phyloP scores from a whole-genome alignment of 2,329 filamentous ascomycete species.

The Beauveria sp. region DNA sequence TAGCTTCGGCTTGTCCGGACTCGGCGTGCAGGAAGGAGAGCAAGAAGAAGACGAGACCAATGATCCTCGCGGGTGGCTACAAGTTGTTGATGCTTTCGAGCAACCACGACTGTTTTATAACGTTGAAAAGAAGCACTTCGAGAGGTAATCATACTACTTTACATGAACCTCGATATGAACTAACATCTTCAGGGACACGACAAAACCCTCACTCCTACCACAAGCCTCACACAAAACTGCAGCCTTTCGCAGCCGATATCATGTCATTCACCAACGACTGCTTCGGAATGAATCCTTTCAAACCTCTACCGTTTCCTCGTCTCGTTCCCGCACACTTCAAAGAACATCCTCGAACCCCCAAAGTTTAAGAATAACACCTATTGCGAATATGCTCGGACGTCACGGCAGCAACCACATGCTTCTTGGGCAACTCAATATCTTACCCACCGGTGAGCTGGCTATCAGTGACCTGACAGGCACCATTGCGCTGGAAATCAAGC shows the following conservation, averaged over 20 bases:
- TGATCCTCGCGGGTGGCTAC: conserved; percentile 77
- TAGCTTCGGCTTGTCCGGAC: conserved; percentile 55
- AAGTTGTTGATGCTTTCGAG: conserved; percentile 73
- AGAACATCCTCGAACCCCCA: conserved; percentile 57
- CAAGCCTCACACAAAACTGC: conserved; percentile 72
- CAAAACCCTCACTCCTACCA: conserved; percentile 65
- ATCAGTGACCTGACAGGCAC: conserved; percentile 84
- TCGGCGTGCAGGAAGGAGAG: conserved; percentile 45
- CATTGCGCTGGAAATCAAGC: conserved; percentile 73
- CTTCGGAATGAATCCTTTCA: conserved; percentile 92
- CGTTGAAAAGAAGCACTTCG: conserved; percentile 80
- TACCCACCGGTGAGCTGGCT: conserved; percentile 74
- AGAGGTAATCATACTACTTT: conserved; percentile 45
- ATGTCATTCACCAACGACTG: conserved; percentile 85
- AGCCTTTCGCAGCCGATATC: conserved; percentile 82
- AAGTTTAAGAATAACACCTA: conserved; percentile 81
- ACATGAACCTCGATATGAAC: neutral
- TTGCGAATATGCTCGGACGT: conserved; percentile 67
- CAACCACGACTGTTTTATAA: conserved; percentile 77
- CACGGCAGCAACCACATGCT: conserved; percentile 80
- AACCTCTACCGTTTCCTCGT: conserved; percentile 62
- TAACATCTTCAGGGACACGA: conserved; percentile 41
- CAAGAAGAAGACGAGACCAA: conserved; percentile 52
- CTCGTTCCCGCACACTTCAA: conserved; percentile 44
- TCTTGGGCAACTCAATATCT: conserved; percentile 70